Evolutionary conservation across 192 early-diverging fungal genomes (phyloP), one percentile per base, ranked within the genome.

Genomic region (Umbelopsis isabellina): DNA sequence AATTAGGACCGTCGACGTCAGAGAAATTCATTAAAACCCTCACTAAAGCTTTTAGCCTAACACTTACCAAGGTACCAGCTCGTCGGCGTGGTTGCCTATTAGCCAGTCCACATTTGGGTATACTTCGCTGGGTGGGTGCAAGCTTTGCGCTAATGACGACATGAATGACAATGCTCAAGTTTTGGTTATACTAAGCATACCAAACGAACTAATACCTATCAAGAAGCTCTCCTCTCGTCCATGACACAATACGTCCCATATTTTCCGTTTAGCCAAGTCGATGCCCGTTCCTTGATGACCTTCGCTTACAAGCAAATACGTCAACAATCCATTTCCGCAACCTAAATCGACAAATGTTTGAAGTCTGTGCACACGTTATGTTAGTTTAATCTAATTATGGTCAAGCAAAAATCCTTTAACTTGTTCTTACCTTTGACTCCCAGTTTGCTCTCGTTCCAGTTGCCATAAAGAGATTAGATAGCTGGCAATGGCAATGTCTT

Each of bases 1-100:
- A 4, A 70, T 20, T 33, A n/a, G 30, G 33, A 72, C 27, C 27
- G 3, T 30, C 21, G 53, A 49, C 25, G 47, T 46, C 45, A 65
- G 37, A 9, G 1, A 30, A 1, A 2, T 30, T 30, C 1, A 30
- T 30, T 30, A 30, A 1, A 30, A n/a, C n/a, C 27, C 27, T 30
- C 27, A 30, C 27, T 30, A 30, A 30, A 30, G 27, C 27, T 30
- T 30, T 30, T 30, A 30, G 27, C 1, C 27, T 30, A 30, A 30
- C 27, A 30, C 27, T 73, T 74, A 82, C 89, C 94, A 95, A 21
- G 91, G 90, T 13, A 90, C 91, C 33, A 95, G 80, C 73, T 95
- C 94, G 74, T 95, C 94, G 3, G 94, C 90, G 70, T 95, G 94
- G 82, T 95, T 95, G 5, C 92, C 94, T 66, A 95, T 90, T 21